A percentile compares a stretch with the other conserved stretches of the same genome.
These are phyloP conservation scores for Astragalus glycyphyllos DNA, from an alignment of 306 rosid genomes.

Conservation along the genomic window DNA sequence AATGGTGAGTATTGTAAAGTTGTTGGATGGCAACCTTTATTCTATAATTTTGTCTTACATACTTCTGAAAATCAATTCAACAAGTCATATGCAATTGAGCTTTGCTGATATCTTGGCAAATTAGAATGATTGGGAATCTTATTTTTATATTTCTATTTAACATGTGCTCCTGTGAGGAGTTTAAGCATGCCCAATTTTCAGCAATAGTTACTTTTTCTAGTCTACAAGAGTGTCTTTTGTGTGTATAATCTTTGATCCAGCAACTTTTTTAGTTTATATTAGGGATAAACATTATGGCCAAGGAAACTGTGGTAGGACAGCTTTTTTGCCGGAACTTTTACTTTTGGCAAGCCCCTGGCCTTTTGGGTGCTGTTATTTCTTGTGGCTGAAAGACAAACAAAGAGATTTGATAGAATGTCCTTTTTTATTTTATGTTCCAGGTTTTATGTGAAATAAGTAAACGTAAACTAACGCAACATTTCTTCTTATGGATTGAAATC, in stretches of 20 bases:
- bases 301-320: slow-evolving; percentile 4
- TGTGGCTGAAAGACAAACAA: slow-evolving; percentile 4
- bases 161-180: slow-evolving; percentile 8
- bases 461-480: slow-evolving; percentile 27
- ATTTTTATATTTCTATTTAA: slow-evolving; percentile 33
- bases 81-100: slow-evolving; percentile 3
- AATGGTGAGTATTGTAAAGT: slow-evolving; percentile 64
- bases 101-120: slow-evolving; percentile 29
- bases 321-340: background rate
- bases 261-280: background rate
- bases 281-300: slow-evolving; percentile 11
- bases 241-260: background rate
- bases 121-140: slow-evolving; percentile 7
- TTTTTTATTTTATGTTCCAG: slow-evolving; percentile 6
- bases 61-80: background rate
- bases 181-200: slow-evolving; percentile 27
- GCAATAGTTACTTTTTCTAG: slow-evolving; percentile 16
- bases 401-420: background rate
- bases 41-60: slow-evolving; percentile 21
- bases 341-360: background rate
- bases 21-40: slow-evolving; percentile 35
- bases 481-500: slow-evolving; percentile 22
- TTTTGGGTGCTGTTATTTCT: background rate
- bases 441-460: background rate
- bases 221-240: slow-evolving; percentile 6